phyloP scores from a whole-genome alignment of 163 green algal genomes.

The Chlamydomonas reinhardtii region DNA sequence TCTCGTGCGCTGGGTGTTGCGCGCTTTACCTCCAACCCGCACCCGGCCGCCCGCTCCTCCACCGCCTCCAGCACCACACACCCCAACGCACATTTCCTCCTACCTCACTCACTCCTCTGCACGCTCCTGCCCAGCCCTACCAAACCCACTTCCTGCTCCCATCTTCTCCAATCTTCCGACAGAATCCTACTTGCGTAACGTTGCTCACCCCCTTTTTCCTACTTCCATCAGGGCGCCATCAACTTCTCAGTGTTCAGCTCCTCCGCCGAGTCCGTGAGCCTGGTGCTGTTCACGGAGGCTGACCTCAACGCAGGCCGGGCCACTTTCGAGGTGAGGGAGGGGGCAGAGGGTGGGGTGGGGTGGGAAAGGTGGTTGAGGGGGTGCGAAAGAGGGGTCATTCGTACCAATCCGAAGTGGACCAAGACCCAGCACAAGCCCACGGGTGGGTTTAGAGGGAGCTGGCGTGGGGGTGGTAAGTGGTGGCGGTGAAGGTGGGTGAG shows the following conservation, averaged over 20 bases:
- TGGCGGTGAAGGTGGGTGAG: no score
- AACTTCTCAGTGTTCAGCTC: slow-evolving; percentile 87
- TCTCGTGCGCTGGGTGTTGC: not conserved
- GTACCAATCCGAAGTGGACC: no score
- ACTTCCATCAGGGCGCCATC: slow-evolving; percentile 73
- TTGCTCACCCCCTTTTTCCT: no score
- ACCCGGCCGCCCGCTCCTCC: not conserved
- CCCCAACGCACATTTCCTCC: not conserved
- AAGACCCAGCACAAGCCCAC: no score
- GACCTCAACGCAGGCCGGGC: slow-evolving; percentile 68
- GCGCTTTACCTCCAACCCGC: not conserved
- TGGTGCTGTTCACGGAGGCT: slow-evolving; percentile 86
- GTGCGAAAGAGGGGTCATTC: no score
- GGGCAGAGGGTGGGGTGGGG: no score
- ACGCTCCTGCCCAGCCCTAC: not conserved
- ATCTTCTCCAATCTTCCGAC: no score
- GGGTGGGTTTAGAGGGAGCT: no score
- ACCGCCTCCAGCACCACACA: not conserved
- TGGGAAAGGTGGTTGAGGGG: no score
- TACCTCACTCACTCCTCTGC: not conserved
- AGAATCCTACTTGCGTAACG: no score
- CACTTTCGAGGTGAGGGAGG: not conserved
- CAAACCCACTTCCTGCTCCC: no score
- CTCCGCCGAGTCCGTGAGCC: slow-evolving; percentile 70
- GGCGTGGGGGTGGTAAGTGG: no score